Base-by-base conservation (phyloP, 768 basidiomycete species). In the Sarcodon sp. region DNA sequence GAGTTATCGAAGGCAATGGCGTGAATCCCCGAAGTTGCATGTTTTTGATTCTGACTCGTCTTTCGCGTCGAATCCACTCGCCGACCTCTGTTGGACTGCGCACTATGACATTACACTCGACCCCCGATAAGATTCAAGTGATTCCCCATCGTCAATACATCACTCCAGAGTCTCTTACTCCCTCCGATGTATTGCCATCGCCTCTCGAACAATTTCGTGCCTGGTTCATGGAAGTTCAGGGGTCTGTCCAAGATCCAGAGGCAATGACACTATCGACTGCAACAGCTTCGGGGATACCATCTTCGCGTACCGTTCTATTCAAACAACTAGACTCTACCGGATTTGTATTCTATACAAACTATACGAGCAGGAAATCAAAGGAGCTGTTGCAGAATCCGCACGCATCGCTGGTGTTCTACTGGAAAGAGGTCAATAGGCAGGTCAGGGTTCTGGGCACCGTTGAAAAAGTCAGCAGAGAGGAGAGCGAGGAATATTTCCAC, bases 311-410 rank as follows among this genome's bases (percentile, higher is more conserved):
- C 64, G 92, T 97, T 48, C 80, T 97, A 50, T 79, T 98, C 59
- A 96, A 93, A 65, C 77, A 90, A 59, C 78, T 89, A 57, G 96
- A 98, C 69, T 59, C 72, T 32, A 78, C 71, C 47, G 96, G 96
- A 45, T 97, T 98, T 68, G 77, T 94, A 49, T 96, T 97, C 69
- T 99, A 77, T 73, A 98, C 94, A 33, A 99, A 99, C 66, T 98
- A 98, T 68, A 76, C 80, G 36, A 94, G 91, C 9, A 79, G 93
- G 54, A 99, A 98, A 67, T 91, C 89, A 3, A 60, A 66, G 37
- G 96, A 98, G 62, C 73, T 98, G 31, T 49, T 64, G 6, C 72
- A 67, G 35, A 92, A 92, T 59, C 87, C 88, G 0, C 69, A 81
- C 60, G 91, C 85, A 4, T 80, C 87, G 1, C 68, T 94, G 15